Percentiles rank a stretch among this genome's conserved stretches.
Evolutionary conservation across 345 rosid genomes (phyloP).

Genomic region (Geranium rotundifolium): DNA sequence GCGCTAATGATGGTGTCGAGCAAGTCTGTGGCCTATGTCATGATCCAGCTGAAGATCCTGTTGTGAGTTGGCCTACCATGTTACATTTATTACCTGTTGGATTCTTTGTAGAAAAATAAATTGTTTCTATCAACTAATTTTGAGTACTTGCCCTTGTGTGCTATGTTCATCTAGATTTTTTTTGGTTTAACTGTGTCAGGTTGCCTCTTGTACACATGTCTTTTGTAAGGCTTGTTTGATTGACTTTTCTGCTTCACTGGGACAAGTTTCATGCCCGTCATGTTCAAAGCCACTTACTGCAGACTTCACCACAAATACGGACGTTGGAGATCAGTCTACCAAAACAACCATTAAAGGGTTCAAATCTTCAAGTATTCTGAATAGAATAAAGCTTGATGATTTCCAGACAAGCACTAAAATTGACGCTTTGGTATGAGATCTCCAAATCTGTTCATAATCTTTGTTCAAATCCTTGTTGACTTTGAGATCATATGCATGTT

Average conservation of each 20-base stretch:
- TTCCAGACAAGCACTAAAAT: slow-evolving; percentile 98
- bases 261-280: slow-evolving; percentile 63
- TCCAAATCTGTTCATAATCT: slow-evolving; percentile 2
- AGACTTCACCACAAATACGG: slow-evolving; percentile 51
- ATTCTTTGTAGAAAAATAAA: not conserved
- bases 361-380: slow-evolving; percentile 73
- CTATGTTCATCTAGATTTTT: not conserved
- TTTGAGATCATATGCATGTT: not conserved
- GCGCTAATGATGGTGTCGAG: slow-evolving; percentile 27
- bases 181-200: slow-evolving; percentile 32
- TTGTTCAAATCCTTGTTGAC: not conserved
- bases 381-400: slow-evolving; percentile 62
- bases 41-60: slow-evolving; percentile 67
- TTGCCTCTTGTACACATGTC: slow-evolving; percentile 63
- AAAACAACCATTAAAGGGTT: slow-evolving; percentile 65
- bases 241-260: slow-evolving; percentile 51
- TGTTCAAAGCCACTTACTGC: slow-evolving; percentile 67
- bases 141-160: not conserved
- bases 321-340: slow-evolving; percentile 32
- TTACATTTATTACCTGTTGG: slow-evolving; percentile 1
- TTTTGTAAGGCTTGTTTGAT: slow-evolving; percentile 90
- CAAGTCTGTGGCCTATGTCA: slow-evolving; percentile 71
- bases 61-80: slow-evolving; percentile 34
- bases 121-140: not conserved
- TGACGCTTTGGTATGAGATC: slow-evolving; percentile 78